Evolutionary conservation across 257 asterid species (phyloP).

Genomic region (Solanum dulcamara): DNA sequence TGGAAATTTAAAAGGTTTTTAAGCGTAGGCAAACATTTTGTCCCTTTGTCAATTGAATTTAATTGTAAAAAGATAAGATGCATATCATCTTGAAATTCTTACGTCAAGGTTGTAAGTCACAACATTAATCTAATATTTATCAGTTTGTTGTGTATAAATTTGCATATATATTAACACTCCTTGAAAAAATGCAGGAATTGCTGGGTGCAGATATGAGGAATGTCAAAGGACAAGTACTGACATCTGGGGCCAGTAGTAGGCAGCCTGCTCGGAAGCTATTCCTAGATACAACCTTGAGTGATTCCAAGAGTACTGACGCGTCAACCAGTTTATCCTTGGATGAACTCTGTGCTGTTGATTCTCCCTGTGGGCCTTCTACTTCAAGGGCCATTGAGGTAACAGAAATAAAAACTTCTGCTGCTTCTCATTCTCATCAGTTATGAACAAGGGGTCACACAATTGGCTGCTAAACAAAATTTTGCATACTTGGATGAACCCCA

Average conservation of each 20-base stretch:
- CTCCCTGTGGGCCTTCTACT: slow-evolving; percentile 59
- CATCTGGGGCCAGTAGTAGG: slow-evolving; percentile 44
- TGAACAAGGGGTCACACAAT: neutral
- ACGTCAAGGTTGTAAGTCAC: neutral
- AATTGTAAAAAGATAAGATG: neutral
- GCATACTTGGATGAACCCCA: neutral
- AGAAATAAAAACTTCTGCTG: neutral
- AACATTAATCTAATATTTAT: neutral
- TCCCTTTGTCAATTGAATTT: neutral
- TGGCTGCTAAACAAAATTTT: neutral
- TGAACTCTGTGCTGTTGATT: slow-evolving; percentile 44
- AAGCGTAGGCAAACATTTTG: neutral
- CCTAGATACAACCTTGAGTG: slow-evolving; percentile 46
- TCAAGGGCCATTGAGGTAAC: slow-evolving; percentile 67
- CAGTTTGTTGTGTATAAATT: neutral
- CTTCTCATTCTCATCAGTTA: neutral
- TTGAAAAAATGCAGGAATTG: slow-evolving; percentile 33
- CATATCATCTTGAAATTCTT: neutral
- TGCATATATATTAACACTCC: neutral
- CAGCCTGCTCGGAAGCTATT: slow-evolving; percentile 60
- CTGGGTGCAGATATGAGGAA: slow-evolving; percentile 52
- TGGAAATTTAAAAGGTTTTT: neutral
- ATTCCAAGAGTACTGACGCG: slow-evolving; percentile 58
- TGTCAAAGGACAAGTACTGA: slow-evolving; percentile 38
- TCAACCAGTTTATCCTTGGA: slow-evolving; percentile 45